Evolutionary conservation across 192 early-diverging fungal genomes (phyloP), one percentile per base, ranked within the genome.

Genomic region (Umbelopsis ramanniana): DNA sequence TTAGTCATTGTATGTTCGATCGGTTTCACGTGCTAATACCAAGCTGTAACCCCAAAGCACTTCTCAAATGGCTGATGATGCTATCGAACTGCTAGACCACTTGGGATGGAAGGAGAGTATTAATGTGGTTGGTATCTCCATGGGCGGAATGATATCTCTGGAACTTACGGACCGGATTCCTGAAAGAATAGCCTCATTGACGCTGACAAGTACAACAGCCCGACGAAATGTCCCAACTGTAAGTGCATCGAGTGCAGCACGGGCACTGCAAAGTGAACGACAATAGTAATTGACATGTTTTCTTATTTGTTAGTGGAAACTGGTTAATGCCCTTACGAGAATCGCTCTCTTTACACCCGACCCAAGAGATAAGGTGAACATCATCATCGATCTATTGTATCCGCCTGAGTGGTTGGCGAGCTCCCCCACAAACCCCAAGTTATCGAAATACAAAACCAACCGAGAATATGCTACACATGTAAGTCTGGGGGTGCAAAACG

Each of bases 111-210:
- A 57, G 2, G 57, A 77, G 8, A 72, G 89, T 43, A 81, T 95
- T 22, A 90, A 94, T 74, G 22, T 95, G n/a, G 89, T 90, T 46
- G 95, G 95, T 7, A 82, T 95, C 6, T 94, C 93, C 0, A 84
- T 96, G 87, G 93, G 94, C 26, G 92, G 92, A 24, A 97, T 95
- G 95, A 91, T 97, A 60, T 80, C 91, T 0, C 87, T 92, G 69
- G 92, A 95, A 69, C 72, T 95, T 67, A 85, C 81, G 14, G 40
- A 84, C 29, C 76, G 87, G 33, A 81, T 84, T 11, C 88, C 92
- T 2, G 66, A 83, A n/a, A 77, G 83, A 23, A 81, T 96, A 63
- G 73, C 75, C 1, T 88, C 89, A 0, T 45, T 93, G 50, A 78
- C 82, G 6, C 40, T 93, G 35, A 88, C 87, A 24, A 86, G 84